Evolutionary conservation across 106 monocot species (phyloP).

Genomic region (Apostasia shenzhenica): DNA sequence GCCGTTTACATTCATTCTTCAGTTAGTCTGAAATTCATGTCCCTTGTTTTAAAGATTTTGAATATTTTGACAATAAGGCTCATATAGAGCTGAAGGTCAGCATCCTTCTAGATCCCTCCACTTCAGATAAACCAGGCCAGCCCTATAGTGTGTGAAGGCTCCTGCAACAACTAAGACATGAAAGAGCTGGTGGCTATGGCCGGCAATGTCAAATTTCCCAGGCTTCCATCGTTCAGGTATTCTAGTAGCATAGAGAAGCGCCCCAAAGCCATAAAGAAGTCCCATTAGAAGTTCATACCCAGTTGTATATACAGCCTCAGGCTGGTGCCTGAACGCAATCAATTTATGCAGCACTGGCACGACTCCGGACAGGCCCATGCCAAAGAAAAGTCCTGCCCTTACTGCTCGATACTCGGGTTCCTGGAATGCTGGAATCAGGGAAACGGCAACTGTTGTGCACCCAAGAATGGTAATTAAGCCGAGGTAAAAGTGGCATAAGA

Average conservation of each 20-base stretch:
- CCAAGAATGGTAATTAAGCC: slow-evolving; percentile 71
- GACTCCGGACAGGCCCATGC: slow-evolving; percentile 92
- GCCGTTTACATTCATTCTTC: too few species aligned
- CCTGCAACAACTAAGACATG: slow-evolving; percentile 91
- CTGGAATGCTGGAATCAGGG: slow-evolving; percentile 76
- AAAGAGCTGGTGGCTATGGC: slow-evolving; percentile 96
- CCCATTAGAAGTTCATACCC: slow-evolving; percentile 91
- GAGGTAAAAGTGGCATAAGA: slow-evolving; percentile 87
- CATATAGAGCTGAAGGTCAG: slow-evolving; percentile 5
- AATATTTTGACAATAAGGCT: too few species aligned
- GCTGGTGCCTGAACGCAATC: slow-evolving; percentile 41
- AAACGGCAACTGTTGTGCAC: slow-evolving; percentile 49
- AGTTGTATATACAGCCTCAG: slow-evolving; percentile 84
- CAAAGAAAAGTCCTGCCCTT: slow-evolving; percentile 73
- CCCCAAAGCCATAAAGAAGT: slow-evolving; percentile 72
- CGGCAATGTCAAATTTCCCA: slow-evolving; percentile 88
- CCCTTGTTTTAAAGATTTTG: too few species aligned
- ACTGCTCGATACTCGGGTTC: slow-evolving; percentile 56
- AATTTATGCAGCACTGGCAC: slow-evolving; percentile 87
- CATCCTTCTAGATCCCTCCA: slow-evolving; percentile 95
- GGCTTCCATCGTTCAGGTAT: slow-evolving; percentile 92
- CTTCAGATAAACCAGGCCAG: slow-evolving; percentile 82
- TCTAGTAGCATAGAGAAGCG: slow-evolving; percentile 78
- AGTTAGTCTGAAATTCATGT: too few species aligned
- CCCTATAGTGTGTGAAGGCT: slow-evolving; percentile 73